Evolutionary conservation across 306 rosid genomes (phyloP).

Genomic region (Aeschynomene evenia): DNA sequence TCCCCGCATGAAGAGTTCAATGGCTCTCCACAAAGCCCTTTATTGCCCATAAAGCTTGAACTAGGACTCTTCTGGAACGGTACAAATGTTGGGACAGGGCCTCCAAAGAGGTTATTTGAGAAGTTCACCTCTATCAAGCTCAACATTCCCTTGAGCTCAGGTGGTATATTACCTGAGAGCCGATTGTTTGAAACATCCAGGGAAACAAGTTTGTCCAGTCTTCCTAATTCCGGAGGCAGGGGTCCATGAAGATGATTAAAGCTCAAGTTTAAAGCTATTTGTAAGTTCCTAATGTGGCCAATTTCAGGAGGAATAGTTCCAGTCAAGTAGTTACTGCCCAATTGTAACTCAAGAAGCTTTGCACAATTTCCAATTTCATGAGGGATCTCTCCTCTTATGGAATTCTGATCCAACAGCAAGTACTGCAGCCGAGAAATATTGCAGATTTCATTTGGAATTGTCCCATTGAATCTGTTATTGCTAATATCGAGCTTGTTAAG

Average conservation of each 20-base stretch:
- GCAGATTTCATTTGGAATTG: conserved; percentile 83
- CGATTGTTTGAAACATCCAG: conserved; percentile 85
- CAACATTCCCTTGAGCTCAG: conserved; percentile 88
- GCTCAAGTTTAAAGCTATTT: conserved; percentile 93
- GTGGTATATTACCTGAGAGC: conserved; percentile 75
- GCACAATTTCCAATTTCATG: conserved; percentile 82
- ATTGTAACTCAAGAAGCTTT: conserved; percentile 77
- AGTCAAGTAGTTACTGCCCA: conserved; percentile 85
- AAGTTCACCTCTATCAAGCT: conserved; percentile 98
- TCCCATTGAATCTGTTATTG: conserved; percentile 89
- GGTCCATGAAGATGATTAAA: conserved; percentile 85
- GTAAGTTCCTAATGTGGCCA: conserved; percentile 92
- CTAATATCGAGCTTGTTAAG: conserved; percentile 95
- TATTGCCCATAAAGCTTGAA: conserved; percentile 75
- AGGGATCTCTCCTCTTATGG: conserved; percentile 87
- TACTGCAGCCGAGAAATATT: conserved; percentile 81
- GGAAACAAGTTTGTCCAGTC: conserved; percentile 94
- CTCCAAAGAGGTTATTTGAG: conserved; percentile 78
- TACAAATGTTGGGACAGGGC: conserved; percentile 74
- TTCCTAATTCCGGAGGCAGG: conserved; percentile 79
- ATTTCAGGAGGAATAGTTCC: conserved; percentile 64
- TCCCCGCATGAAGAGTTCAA: conserved; percentile 62
- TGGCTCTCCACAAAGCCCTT: conserved; percentile 96
- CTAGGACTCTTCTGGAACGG: conserved; percentile 93
- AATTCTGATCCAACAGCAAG: conserved; percentile 87